Percentiles rank a stretch among this genome's conserved stretches.
phyloP scores from a whole-genome alignment of 331 rosid genomes.

The Malus hybrid region DNA sequence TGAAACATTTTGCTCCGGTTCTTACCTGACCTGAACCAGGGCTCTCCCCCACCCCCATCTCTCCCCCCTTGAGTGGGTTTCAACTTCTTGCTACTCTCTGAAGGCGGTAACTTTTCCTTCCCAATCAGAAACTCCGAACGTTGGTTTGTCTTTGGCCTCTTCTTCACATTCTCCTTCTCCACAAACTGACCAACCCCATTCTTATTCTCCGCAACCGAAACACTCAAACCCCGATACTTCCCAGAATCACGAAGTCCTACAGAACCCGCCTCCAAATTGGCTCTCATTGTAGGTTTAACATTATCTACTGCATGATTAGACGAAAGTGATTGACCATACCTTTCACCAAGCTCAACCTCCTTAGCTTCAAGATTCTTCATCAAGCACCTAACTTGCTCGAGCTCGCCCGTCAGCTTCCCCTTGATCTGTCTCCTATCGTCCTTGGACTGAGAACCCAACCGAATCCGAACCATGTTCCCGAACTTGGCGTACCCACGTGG shows the following conservation, averaged over 20 bases:
- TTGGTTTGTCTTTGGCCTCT: not conserved
- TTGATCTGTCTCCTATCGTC: conserved; percentile 18
- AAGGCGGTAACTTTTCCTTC: conserved; percentile 7
- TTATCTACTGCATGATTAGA: conserved; percentile 10
- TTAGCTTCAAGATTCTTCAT: conserved; percentile 27
- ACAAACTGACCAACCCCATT: conserved; percentile 9
- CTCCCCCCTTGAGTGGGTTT: not conserved
- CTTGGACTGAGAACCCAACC: conserved; percentile 25
- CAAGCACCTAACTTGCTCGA: conserved; percentile 32
- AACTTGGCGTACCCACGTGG: conserved; percentile 17
- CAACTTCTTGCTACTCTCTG: conserved; percentile 7
- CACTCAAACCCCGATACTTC: conserved; percentile 1
- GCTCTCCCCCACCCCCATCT: not conserved
- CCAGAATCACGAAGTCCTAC: conserved; percentile 3
- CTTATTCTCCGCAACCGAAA: not conserved
- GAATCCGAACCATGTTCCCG: conserved; percentile 31
- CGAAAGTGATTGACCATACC: conserved; percentile 26
- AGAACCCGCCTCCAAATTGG: conserved; percentile 21
- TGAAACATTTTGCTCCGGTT: conserved; percentile 9
- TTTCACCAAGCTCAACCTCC: conserved; percentile 17
- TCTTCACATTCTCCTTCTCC: conserved; percentile 16
- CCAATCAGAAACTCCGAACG: not conserved
- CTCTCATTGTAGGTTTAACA: conserved; percentile 7
- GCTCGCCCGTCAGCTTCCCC: conserved; percentile 28
- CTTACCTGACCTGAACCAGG: conserved; percentile 14